Conservation (phyloP, 2,329 filamentous ascomycete species). For the Blastomyces silverae region DNA sequence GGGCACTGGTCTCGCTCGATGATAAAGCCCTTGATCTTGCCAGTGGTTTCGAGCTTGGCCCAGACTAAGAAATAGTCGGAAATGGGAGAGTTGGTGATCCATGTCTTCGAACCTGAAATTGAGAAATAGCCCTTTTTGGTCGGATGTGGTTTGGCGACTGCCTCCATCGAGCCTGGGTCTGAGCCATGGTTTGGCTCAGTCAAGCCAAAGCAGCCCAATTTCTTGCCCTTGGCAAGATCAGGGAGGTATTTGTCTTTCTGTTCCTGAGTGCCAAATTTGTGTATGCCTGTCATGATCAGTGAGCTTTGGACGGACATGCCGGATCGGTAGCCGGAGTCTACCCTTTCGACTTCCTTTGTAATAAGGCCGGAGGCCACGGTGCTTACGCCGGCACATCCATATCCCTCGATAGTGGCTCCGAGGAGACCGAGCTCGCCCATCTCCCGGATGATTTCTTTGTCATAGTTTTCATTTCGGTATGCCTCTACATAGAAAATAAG, state of each 20-base stretch:
- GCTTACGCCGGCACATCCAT: conserved; percentile 80
- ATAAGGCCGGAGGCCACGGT: conserved; percentile 85
- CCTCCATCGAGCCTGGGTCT: conserved; percentile 88
- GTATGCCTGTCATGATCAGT: conserved; percentile 85
- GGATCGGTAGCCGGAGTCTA: conserved; percentile 85
- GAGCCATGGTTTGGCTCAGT: conserved; percentile 92
- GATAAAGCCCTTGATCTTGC: conserved; percentile 89
- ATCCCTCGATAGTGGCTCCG: conserved; percentile 77
- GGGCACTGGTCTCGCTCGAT: conserved; percentile 81
- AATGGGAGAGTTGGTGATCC: conserved; percentile 93
- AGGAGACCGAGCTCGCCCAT: conserved; percentile 90
- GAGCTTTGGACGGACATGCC: conserved; percentile 92
- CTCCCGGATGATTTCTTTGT: conserved; percentile 75
- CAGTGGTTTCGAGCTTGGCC: conserved; percentile 86
- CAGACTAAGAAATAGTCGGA: conserved; percentile 79
- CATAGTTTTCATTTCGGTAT: conserved; percentile 80
- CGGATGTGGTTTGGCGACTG: conserved; percentile 73
- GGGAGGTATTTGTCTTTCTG: conserved; percentile 80
- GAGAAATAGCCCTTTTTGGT: conserved; percentile 74
- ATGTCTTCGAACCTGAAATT: conserved; percentile 78
- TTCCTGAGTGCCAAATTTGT: conserved; percentile 79
- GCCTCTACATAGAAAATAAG: conserved; percentile 52
- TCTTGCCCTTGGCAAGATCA: conserved; percentile 70
- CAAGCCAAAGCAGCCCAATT: conserved; percentile 79
- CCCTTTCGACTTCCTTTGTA: conserved; percentile 80